Conservation (phyloP, 441 rosid genomes). For the Kokia cookei region DNA sequence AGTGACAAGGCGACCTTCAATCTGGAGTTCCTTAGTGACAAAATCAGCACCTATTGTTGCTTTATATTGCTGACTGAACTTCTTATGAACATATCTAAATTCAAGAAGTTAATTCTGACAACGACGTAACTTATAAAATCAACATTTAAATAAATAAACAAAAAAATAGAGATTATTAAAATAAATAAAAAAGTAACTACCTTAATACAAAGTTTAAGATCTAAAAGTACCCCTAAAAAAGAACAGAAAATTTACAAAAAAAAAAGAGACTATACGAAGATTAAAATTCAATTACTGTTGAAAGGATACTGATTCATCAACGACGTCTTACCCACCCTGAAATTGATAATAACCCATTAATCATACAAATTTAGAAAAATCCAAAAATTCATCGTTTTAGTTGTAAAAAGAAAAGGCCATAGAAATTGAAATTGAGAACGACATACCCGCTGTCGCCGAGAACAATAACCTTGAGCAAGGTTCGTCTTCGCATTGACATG, state of each 20-base stretch:
- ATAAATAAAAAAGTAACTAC: background rate
- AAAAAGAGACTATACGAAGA: background rate
- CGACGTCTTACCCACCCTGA: constrained; percentile 98
- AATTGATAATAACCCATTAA: constrained; percentile 7
- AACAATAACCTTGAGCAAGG: constrained; percentile 92
- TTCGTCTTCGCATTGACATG: constrained; percentile 76
- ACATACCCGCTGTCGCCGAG: constrained; percentile 96
- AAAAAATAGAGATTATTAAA: too few relatives aligned
- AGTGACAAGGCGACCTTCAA: constrained; percentile 87
- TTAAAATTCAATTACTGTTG: background rate
- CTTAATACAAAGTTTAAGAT: background rate
- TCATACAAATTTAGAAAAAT: background rate
- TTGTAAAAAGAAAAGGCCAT: background rate
- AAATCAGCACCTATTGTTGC: constrained; percentile 99
- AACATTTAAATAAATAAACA: background rate
- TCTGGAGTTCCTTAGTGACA: constrained; percentile 89
- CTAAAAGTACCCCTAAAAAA: background rate
- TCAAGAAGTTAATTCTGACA: constrained; percentile 24
- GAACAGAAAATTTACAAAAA: constrained; percentile 1
- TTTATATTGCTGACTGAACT: constrained; percentile 92
- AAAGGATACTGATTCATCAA: constrained; percentile 98
- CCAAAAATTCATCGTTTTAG: background rate
- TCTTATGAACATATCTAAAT: constrained; percentile 86
- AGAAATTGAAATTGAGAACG: background rate
- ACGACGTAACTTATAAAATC: background rate